Percentiles rank a stretch among this genome's conserved stretches.
Conservation (phyloP, 2,329 filamentous ascomycete species). For the Colletotrichum navitas region DNA sequence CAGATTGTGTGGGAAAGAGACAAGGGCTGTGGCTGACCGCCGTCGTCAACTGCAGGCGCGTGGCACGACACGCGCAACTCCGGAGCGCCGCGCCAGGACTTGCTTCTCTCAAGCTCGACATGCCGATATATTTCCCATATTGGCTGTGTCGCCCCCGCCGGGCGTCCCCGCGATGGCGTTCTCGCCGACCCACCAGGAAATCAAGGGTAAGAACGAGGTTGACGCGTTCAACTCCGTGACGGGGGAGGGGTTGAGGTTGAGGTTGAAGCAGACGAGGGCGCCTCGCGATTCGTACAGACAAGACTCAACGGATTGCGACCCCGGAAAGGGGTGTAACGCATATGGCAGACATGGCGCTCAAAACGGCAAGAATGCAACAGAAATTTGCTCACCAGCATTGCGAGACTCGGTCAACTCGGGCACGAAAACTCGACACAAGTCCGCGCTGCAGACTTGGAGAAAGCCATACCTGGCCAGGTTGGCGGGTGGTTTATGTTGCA, state of each 20-base stretch:
- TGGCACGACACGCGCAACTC: constrained; percentile 33
- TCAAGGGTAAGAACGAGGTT: constrained; percentile 18
- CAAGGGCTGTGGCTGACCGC: constrained; percentile 20
- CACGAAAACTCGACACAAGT: not conserved
- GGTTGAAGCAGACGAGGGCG: not conserved
- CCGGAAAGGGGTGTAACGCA: constrained; percentile 10
- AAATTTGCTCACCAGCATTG: not conserved
- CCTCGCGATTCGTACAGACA: not conserved
- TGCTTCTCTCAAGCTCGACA: constrained; percentile 3
- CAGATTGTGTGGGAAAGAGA: constrained; percentile 1
- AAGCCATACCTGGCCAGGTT: not conserved
- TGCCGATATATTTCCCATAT: not conserved
- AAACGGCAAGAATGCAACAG: constrained; percentile 5
- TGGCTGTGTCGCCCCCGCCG: not conserved
- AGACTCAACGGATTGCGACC: constrained; percentile 22
- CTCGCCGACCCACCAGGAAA: not conserved
- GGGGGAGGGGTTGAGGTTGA: constrained; percentile 10
- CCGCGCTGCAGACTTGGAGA: constrained; percentile 11
- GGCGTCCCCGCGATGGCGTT: constrained; percentile 13
- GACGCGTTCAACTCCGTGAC: not conserved
- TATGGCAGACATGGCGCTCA: constrained; percentile 15
- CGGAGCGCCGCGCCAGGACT: constrained; percentile 9
- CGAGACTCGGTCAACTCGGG: constrained; percentile 2
- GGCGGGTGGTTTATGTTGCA: not conserved
- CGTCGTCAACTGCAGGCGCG: constrained; percentile 18